Evolutionary conservation across 176 grass and related monocot species (phyloP).

Genomic region (Phoenix roebelenii): DNA sequence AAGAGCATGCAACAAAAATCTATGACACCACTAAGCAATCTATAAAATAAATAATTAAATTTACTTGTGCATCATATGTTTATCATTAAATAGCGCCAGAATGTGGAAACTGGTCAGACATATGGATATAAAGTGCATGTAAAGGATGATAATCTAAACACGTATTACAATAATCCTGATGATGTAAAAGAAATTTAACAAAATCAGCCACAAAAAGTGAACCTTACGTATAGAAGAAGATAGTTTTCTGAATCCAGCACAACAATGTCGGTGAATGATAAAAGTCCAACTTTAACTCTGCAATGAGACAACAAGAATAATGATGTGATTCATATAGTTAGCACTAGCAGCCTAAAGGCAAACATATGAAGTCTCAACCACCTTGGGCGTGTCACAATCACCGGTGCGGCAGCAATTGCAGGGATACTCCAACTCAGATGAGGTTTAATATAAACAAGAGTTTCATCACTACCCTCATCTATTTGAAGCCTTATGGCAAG

Average conservation of each 20-base stretch:
- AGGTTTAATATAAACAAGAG: conserved; percentile 61
- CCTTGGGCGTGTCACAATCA: conserved; percentile 85
- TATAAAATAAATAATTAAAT: no score
- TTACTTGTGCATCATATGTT: no score
- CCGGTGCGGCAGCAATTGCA: conserved; percentile 71
- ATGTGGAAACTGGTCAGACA: no score
- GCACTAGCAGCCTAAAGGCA: conserved; percentile 1
- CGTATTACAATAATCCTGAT: no score
- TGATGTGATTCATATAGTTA: background rate
- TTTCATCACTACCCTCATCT: conserved; percentile 43
- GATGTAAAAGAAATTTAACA: no score
- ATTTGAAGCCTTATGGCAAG: conserved; percentile 71
- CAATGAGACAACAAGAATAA: conserved; percentile 17
- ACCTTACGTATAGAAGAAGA: conserved; percentile 87
- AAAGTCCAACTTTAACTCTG: conserved; percentile 53
- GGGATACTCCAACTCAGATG: conserved; percentile 74
- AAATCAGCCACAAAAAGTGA: conserved; percentile 9
- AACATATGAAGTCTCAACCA: conserved; percentile 35
- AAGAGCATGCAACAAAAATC: no score
- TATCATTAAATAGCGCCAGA: no score
- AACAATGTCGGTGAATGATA: conserved; percentile 76
- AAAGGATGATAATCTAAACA: no score
- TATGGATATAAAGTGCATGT: no score
- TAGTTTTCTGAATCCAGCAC: conserved; percentile 62
- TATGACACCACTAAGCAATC: no score